A percentile compares a stretch with the other conserved stretches of the same genome.
These are phyloP conservation scores for Torulaspora indica DNA, from an alignment of 805 yeast species.

Conservation along the genomic window DNA sequence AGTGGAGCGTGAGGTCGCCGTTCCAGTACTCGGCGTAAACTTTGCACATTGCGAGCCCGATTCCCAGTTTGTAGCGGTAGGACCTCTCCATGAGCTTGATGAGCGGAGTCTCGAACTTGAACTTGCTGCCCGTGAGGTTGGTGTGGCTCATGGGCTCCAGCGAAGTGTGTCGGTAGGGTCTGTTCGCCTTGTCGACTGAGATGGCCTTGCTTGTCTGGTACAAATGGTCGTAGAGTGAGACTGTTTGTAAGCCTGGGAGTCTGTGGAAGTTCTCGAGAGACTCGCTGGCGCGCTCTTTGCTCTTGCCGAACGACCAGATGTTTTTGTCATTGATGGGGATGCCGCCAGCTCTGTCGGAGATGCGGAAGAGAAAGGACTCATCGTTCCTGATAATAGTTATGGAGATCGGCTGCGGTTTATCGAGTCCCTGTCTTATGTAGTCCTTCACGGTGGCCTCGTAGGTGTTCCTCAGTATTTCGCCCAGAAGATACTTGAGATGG, in stretches of 20 bases:
- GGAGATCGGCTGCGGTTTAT: slow-evolving; percentile 64
- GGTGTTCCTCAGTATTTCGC: slow-evolving; percentile 83
- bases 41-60: slow-evolving; percentile 88
- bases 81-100: slow-evolving; percentile 66
- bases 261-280: slow-evolving; percentile 64
- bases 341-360: slow-evolving; percentile 92
- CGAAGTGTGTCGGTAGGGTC: slow-evolving; percentile 39
- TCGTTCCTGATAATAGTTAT: slow-evolving; percentile 66
- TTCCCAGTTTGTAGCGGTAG: slow-evolving; percentile 68
- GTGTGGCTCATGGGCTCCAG: slow-evolving; percentile 34
- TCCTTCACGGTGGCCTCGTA: slow-evolving; percentile 70
- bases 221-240: slow-evolving; percentile 33
- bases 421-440: slow-evolving; percentile 36
- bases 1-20: slow-evolving; percentile 76
- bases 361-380: slow-evolving; percentile 65
- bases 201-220: slow-evolving; percentile 11
- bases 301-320: slow-evolving; percentile 85
- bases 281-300: slow-evolving; percentile 52
- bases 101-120: slow-evolving; percentile 44
- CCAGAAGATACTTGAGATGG: slow-evolving; percentile 79
- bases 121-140: slow-evolving; percentile 23
- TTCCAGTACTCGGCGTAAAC: slow-evolving; percentile 97
- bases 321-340: slow-evolving; percentile 49
- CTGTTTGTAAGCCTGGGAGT: slow-evolving; percentile 55
- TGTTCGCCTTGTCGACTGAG: slow-evolving; percentile 9